Conservation (phyloP, 768 basidiomycete genomes). For the Agrocybe praecox region DNA sequence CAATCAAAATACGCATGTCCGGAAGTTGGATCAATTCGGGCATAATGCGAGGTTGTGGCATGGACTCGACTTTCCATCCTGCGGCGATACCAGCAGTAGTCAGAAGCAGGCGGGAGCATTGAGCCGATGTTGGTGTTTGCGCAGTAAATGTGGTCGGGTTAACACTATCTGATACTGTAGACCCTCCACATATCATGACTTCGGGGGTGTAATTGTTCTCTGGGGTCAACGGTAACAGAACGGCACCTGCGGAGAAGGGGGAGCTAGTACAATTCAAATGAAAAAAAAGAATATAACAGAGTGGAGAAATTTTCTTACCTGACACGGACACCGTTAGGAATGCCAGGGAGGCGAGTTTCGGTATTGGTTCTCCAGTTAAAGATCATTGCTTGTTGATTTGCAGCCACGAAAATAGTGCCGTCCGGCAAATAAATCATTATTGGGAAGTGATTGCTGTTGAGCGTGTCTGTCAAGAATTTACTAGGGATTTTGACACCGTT, state of each 20-base stretch:
- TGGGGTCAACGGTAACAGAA: neutral
- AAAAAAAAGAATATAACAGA: too few relatives aligned
- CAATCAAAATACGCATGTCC: neutral
- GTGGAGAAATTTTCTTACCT: neutral
- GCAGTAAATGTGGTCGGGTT: neutral
- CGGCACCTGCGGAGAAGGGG: neutral
- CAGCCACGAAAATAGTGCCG: neutral
- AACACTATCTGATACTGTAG: neutral
- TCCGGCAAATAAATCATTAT: neutral
- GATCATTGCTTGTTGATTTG: conserved; percentile 1
- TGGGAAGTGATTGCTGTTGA: neutral
- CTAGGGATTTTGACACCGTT: neutral
- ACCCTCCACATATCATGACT: neutral
- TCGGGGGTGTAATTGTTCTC: neutral
- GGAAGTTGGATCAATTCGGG: neutral
- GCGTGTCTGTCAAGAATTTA: neutral
- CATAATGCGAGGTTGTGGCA: neutral
- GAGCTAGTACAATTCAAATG: neutral
- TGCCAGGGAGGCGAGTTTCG: neutral
- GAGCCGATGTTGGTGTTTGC: neutral
- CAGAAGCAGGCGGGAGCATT: neutral
- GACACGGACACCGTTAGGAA: neutral
- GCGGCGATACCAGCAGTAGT: neutral
- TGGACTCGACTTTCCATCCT: neutral
- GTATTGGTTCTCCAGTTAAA: neutral